Evolutionary conservation across 768 basidiomycete species (phyloP).

Genomic region (Suillus placidus): DNA sequence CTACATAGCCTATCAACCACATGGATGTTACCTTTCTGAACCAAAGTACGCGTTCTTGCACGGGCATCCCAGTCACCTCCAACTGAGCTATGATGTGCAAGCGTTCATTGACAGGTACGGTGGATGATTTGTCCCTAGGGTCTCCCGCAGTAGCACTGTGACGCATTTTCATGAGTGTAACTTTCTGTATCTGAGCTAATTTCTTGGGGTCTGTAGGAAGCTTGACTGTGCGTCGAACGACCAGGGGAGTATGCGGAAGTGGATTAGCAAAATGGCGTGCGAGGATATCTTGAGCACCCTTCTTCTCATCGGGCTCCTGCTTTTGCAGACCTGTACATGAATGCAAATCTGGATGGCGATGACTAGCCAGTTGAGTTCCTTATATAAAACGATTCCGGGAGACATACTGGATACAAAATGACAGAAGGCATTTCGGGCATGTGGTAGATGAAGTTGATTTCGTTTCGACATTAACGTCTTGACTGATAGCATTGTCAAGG

Average conservation of each 20-base stretch:
- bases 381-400: slow-evolving; percentile 4
- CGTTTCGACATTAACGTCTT: slow-evolving; percentile 16
- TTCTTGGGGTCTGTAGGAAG: slow-evolving; percentile 54
- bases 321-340: slow-evolving; percentile 42
- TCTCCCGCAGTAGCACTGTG: slow-evolving; percentile 69
- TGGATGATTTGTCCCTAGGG: slow-evolving; percentile 51
- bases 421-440: slow-evolving; percentile 54
- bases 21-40: slow-evolving; percentile 58
- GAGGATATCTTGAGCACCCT: slow-evolving; percentile 54
- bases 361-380: slow-evolving; percentile 43
- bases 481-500: slow-evolving; percentile 44
- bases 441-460: slow-evolving; percentile 27
- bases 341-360: slow-evolving; percentile 69
- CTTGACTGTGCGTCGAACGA: slow-evolving; percentile 31
- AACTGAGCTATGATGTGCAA: slow-evolving; percentile 54
- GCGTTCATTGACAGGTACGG: slow-evolving; percentile 56
- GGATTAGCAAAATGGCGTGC: slow-evolving; percentile 50
- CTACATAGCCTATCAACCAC: slow-evolving; percentile 11
- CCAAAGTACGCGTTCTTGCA: slow-evolving; percentile 60
- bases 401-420: slow-evolving; percentile 68
- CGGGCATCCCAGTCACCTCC: slow-evolving; percentile 28
- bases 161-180: slow-evolving; percentile 76
- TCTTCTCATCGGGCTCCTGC: slow-evolving; percentile 39
- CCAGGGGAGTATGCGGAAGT: slow-evolving; percentile 29
- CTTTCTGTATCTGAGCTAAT: slow-evolving; percentile 53